Evolutionary conservation across 805 yeast species (phyloP).

Genomic region (Saturnispora besseyi): DNA sequence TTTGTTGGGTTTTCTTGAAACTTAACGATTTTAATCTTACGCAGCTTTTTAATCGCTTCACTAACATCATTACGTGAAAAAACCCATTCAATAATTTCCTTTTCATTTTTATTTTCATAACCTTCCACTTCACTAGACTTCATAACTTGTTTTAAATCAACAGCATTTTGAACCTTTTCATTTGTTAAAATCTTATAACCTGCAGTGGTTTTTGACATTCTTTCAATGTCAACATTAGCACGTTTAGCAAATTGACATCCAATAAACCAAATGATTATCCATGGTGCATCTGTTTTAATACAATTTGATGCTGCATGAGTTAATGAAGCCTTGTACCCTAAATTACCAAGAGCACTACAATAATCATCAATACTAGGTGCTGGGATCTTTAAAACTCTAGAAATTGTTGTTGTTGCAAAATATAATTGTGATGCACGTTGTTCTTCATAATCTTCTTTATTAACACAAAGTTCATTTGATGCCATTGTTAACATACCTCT

Average conservation of each 20-base stretch:
- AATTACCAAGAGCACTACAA: conserved; percentile 73
- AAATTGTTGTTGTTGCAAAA: conserved; percentile 67
- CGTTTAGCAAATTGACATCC: conserved; percentile 53
- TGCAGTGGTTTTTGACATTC: conserved; percentile 40
- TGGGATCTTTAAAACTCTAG: conserved; percentile 69
- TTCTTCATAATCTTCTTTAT: conserved; percentile 7
- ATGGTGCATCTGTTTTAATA: conserved; percentile 85
- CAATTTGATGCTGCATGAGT: conserved; percentile 86
- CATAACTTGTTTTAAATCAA: conserved; percentile 21
- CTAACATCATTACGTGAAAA: conserved; percentile 58
- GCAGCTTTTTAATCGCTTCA: conserved; percentile 45
- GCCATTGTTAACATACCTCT: conserved; percentile 92
- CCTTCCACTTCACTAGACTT: conserved; percentile 7
- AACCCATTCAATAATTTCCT: conserved; percentile 30
- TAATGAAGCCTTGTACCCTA: conserved; percentile 73
- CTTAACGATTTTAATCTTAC: conserved; percentile 74
- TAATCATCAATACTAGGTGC: conserved; percentile 71
- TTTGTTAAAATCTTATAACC: conserved; percentile 51
- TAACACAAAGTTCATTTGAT: conserved; percentile 43
- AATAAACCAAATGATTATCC: conserved; percentile 67
- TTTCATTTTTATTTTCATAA: conserved; percentile 17
- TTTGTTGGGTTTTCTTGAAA: conserved; percentile 89
- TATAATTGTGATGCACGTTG: conserved; percentile 56
- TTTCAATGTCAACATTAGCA: conserved; percentile 33
- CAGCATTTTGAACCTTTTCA: conserved; percentile 29